Conservation (phyloP, 257 asterid genomes). For the Solanum ossicruentum region DNA sequence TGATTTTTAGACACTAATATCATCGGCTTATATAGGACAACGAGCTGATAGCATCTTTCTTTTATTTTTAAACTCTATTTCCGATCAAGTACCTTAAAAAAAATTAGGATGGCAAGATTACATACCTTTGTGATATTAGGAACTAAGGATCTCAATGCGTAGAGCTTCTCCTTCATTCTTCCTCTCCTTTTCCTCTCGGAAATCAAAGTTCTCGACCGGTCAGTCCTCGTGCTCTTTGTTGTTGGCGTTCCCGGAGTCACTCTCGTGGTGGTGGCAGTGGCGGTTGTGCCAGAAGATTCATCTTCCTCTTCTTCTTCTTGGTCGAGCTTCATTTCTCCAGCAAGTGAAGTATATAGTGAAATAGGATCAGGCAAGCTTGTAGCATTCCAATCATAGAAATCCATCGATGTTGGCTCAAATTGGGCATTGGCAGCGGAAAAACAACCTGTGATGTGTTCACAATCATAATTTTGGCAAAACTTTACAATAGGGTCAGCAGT, state of each 20-base stretch:
- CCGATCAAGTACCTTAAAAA: neutral
- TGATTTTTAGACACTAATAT: neutral
- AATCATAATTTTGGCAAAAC: slow-evolving; percentile 10
- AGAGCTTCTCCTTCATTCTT: slow-evolving; percentile 82
- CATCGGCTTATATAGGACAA: neutral
- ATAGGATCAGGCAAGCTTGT: neutral
- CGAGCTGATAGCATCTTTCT: neutral
- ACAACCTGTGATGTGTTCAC: slow-evolving; percentile 6
- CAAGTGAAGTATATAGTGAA: neutral
- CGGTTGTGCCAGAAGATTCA: neutral
- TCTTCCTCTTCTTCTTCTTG: neutral
- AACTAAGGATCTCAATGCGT: slow-evolving; percentile 66
- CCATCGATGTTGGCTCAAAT: neutral
- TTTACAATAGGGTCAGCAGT: slow-evolving; percentile 9
- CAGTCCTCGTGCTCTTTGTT: slow-evolving; percentile 14
- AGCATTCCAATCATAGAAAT: neutral
- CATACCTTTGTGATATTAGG: slow-evolving; percentile 56
- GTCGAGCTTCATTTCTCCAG: neutral
- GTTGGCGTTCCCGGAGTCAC: slow-evolving; percentile 8
- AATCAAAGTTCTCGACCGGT: slow-evolving; percentile 49
- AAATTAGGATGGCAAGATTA: neutral
- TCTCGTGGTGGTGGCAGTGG: neutral
- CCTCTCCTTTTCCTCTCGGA: slow-evolving; percentile 75
- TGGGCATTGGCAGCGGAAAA: neutral
- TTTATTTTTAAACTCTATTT: neutral